phyloP scores from a whole-genome alignment of 2,329 filamentous ascomycete species.

The Apiospora malaysiana region DNA sequence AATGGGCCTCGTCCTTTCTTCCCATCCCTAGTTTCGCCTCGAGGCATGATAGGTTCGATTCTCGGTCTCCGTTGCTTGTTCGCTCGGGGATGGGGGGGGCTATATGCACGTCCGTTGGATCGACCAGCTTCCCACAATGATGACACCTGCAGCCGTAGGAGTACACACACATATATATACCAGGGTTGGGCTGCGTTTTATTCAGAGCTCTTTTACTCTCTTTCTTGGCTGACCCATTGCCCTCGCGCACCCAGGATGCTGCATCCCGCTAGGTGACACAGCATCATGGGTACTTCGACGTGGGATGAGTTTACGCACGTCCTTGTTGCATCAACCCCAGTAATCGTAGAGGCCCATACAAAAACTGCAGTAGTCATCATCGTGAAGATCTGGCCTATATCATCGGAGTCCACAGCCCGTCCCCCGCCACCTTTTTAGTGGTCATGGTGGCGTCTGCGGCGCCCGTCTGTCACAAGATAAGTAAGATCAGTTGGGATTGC shows the following conservation, averaged over 20 bases:
- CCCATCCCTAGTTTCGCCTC: background rate
- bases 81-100: background rate
- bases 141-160: conserved; percentile 8
- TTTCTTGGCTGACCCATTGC: background rate
- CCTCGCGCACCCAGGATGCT: background rate
- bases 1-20: background rate
- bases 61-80: background rate
- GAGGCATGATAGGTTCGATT: conserved; percentile 13
- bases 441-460: conserved; percentile 44
- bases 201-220: background rate
- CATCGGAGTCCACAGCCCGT: conserved; percentile 14
- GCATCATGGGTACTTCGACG: background rate
- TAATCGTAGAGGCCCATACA: conserved; percentile 14
- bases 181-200: background rate
- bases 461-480: conserved; percentile 47
- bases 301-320: background rate
- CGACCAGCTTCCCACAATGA: conserved; percentile 17
- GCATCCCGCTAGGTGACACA: conserved; percentile 5
- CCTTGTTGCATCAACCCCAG: background rate
- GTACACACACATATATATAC: background rate
- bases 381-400: conserved; percentile 9
- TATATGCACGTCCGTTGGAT: conserved; percentile 8
- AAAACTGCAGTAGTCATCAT: conserved; percentile 11
- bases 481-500: conserved; percentile 46
- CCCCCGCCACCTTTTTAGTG: conserved; percentile 24